A percentile compares a stretch with the other conserved stretches of the same genome.
These are phyloP conservation scores for Pueraria montana DNA, from an alignment of 306 rosid species.

Conservation along the genomic window DNA sequence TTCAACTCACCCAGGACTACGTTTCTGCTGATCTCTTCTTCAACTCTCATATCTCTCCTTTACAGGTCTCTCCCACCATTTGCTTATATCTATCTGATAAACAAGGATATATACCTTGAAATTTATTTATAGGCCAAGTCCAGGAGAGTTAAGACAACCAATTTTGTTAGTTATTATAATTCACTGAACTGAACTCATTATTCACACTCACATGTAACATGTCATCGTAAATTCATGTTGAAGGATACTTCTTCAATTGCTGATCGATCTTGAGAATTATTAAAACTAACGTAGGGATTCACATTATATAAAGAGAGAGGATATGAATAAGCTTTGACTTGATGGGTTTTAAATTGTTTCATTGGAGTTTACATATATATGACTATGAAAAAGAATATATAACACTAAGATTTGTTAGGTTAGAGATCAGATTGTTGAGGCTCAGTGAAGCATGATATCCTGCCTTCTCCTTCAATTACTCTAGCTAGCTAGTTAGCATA, in stretches of 20 bases:
- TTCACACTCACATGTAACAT: no score
- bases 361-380: not conserved
- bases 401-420: not conserved
- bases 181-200: not conserved
- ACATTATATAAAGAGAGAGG: not conserved
- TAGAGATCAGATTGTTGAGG: not conserved
- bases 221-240: no score
- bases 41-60: constrained; percentile 69
- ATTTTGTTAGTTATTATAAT: not conserved
- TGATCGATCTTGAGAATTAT: not conserved
- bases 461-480: no score
- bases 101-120: not conserved
- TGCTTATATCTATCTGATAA: not conserved
- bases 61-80: constrained; percentile 55
- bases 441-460: not conserved
- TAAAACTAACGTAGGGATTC: not conserved
- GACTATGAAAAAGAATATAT: not conserved
- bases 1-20: no score
- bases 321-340: not conserved
- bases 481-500: not conserved
- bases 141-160: not conserved
- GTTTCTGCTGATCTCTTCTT: no score
- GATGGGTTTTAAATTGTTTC: constrained; percentile 2
- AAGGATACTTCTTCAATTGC: not conserved
- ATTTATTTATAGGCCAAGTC: no score